These are phyloP conservation scores for Aspergillus steynii DNA, from an alignment of 495 filamentous ascomycete genomes.

Conservation along the genomic window DNA sequence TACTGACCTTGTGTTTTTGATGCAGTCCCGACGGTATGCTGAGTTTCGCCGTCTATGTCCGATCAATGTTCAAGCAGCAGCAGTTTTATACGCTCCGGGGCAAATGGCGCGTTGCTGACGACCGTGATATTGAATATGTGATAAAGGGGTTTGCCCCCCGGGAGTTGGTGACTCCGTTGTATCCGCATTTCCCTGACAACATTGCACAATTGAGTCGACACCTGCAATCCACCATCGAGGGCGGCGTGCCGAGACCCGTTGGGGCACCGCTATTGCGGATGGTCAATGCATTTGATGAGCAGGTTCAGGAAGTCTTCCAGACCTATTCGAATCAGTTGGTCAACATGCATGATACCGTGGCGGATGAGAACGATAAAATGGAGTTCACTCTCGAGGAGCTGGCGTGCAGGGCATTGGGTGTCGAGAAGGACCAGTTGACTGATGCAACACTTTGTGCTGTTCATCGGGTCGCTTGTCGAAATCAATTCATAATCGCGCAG, in stretches of 20 bases:
- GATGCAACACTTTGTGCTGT: slow-evolving; percentile 64
- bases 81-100: slow-evolving; percentile 76
- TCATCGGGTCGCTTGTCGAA: slow-evolving; percentile 54
- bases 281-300: slow-evolving; percentile 32
- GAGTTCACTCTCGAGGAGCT: slow-evolving; percentile 66
- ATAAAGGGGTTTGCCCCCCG: slow-evolving; percentile 63
- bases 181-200: slow-evolving; percentile 60
- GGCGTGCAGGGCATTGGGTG: slow-evolving; percentile 51
- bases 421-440: slow-evolving; percentile 44
- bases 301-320: slow-evolving; percentile 39
- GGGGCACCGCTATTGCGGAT: slow-evolving; percentile 36
- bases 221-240: slow-evolving; percentile 40
- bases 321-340: slow-evolving; percentile 53
- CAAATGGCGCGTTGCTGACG: slow-evolving; percentile 63
- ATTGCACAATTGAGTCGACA: slow-evolving; percentile 42
- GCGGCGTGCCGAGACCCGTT: slow-evolving; percentile 42
- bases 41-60: slow-evolving; percentile 68
- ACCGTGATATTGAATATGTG: slow-evolving; percentile 54
- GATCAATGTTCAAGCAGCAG: slow-evolving; percentile 56
- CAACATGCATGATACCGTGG: slow-evolving; percentile 46
- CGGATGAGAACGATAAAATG: slow-evolving; percentile 43
- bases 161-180: slow-evolving; percentile 57
- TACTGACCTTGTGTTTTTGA: not conserved
- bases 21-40: slow-evolving; percentile 41
- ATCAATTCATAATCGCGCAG: slow-evolving; percentile 45